A percentile compares a stretch with the other conserved stretches of the same genome.
These are phyloP conservation scores for Nymphaea thermarum DNA, from an alignment of 164 flowering plant species.

Conservation along the genomic window DNA sequence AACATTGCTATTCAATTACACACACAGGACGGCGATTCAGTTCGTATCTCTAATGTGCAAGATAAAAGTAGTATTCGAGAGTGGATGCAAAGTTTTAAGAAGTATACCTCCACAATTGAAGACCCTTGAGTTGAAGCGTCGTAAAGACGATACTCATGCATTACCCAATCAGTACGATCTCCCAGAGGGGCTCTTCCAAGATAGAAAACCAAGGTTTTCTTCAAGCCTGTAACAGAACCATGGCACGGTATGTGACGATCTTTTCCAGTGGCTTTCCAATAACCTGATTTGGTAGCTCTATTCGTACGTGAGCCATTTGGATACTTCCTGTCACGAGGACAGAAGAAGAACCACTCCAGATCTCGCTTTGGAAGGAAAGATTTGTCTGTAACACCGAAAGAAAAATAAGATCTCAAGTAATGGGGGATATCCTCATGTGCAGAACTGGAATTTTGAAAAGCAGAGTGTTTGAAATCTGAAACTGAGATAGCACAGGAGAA, in stretches of 20 bases:
- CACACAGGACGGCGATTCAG: neutral
- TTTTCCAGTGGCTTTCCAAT: slow-evolving; percentile 99
- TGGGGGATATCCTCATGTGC: neutral
- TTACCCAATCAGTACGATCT: slow-evolving; percentile 79
- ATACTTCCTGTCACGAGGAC: slow-evolving; percentile 78
- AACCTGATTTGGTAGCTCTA: slow-evolving; percentile 86
- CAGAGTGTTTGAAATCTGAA: neutral
- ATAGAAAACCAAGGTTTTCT: slow-evolving; percentile 85
- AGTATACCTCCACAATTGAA: slow-evolving; percentile 34
- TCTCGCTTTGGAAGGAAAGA: slow-evolving; percentile 80
- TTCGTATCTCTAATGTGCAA: neutral
- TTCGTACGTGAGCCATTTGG: slow-evolving; percentile 87
- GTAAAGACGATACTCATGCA: slow-evolving; percentile 89
- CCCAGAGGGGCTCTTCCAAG: slow-evolving; percentile 83
- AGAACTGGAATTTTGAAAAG: neutral
- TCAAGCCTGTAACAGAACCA: slow-evolving; percentile 42
- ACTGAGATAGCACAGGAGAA: neutral
- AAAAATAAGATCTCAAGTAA: slow-evolving; percentile 5
- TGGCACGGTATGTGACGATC: slow-evolving; percentile 61
- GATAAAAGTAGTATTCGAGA: neutral
- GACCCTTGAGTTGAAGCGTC: slow-evolving; percentile 50
- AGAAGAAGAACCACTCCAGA: slow-evolving; percentile 96
- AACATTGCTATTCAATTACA: no score
- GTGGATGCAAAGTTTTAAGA: neutral
- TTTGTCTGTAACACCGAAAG: slow-evolving; percentile 38